These are phyloP conservation scores for Datisca glomerata DNA, from an alignment of 306 rosid species.

Conservation along the genomic window DNA sequence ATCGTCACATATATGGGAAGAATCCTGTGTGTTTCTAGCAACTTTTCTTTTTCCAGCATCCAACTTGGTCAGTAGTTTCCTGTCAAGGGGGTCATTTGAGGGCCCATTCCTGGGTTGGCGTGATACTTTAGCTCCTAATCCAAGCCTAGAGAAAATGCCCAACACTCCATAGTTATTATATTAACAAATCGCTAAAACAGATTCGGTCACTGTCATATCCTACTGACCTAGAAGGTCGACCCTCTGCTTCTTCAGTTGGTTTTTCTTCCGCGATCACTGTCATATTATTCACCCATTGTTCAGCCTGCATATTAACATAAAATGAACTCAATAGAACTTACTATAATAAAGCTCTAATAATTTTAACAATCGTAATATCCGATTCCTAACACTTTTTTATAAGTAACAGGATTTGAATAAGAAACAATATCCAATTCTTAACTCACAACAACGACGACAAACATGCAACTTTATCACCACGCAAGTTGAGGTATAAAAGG, in stretches of 20 bases:
- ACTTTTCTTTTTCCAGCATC: slow-evolving; percentile 38
- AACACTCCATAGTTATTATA: neutral
- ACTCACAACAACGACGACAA: too few relatives aligned
- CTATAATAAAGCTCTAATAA: too few relatives aligned
- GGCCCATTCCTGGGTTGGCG: slow-evolving; percentile 43
- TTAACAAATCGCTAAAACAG: neutral
- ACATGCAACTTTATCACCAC: too few relatives aligned
- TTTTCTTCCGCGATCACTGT: slow-evolving; percentile 37
- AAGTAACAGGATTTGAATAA: too few relatives aligned
- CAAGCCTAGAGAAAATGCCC: slow-evolving; percentile 43
- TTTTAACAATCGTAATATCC: too few relatives aligned
- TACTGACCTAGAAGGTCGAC: slow-evolving; percentile 51
- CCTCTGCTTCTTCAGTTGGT: slow-evolving; percentile 17
- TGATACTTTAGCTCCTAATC: slow-evolving; percentile 68
- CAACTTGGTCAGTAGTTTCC: slow-evolving; percentile 49
- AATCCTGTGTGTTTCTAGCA: slow-evolving; percentile 35
- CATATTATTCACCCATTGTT: slow-evolving; percentile 66
- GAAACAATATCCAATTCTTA: too few relatives aligned
- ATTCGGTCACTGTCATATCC: neutral
- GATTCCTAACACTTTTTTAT: too few relatives aligned
- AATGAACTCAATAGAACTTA: too few relatives aligned
- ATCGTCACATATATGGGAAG: slow-evolving; percentile 13
- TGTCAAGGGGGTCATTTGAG: slow-evolving; percentile 56
- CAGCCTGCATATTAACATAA: slow-evolving; percentile 64
- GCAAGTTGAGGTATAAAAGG: too few relatives aligned